Evolutionary conservation across 495 filamentous ascomycete genomes (phyloP).

Genomic region (Penicillium fimorum): DNA sequence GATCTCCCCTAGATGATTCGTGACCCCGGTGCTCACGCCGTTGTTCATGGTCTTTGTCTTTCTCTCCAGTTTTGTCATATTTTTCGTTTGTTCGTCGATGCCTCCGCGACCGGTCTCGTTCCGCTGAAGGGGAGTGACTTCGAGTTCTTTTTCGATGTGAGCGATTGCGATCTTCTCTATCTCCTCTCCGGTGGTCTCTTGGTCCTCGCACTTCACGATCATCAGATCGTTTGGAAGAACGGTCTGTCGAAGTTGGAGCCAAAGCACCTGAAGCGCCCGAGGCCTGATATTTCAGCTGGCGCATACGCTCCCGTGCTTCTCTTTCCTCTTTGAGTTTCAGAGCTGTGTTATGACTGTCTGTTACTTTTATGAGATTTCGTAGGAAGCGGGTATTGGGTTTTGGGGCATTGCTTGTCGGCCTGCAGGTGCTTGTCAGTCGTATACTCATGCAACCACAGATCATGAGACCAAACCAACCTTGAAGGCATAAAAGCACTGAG

Average conservation of each 20-base stretch:
- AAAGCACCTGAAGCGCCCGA: background rate
- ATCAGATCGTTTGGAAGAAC: constrained; percentile 22
- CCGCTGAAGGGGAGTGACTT: constrained; percentile 29
- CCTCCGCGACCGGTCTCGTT: constrained; percentile 32
- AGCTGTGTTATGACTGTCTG: constrained; percentile 85
- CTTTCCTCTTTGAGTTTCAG: constrained; percentile 77
- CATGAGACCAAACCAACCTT: constrained; percentile 51
- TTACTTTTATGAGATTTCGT: constrained; percentile 82
- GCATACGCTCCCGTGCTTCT: constrained; percentile 58
- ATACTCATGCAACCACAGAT: background rate
- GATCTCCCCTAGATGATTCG: constrained; percentile 20
- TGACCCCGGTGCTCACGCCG: constrained; percentile 14
- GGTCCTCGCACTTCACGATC: constrained; percentile 21
- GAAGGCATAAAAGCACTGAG: constrained; percentile 66
- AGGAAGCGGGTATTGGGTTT: constrained; percentile 92
- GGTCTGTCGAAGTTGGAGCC: constrained; percentile 27
- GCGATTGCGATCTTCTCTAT: constrained; percentile 16
- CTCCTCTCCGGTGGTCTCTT: constrained; percentile 17
- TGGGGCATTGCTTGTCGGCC: constrained; percentile 62
- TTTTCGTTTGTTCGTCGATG: constrained; percentile 26
- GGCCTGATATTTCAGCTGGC: constrained; percentile 43
- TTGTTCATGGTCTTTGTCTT: constrained; percentile 21
- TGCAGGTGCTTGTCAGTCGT: constrained; percentile 25
- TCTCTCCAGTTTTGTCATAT: constrained; percentile 23
- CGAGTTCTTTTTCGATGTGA: constrained; percentile 33